Conservation (phyloP, 495 filamentous ascomycete species). For the Penicillium soppii region DNA sequence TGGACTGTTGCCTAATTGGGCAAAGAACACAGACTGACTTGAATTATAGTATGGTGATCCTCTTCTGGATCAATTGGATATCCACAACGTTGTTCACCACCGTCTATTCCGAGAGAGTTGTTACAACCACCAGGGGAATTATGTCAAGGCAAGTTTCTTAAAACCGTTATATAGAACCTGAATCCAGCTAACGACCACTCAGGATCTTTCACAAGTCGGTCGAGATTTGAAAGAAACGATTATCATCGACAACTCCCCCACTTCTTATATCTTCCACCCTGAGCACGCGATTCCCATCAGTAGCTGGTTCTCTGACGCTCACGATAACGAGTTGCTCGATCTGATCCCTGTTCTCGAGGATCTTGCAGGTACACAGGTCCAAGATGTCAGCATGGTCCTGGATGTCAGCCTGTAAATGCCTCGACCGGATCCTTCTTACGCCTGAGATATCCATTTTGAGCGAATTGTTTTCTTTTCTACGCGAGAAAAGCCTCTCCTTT, state of each 20-base stretch:
- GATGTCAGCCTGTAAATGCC: constrained; percentile 79
- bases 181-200: constrained; percentile 15
- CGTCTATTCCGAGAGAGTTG: constrained; percentile 96
- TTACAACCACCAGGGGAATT: constrained; percentile 99
- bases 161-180: not conserved
- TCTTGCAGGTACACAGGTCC: constrained; percentile 79
- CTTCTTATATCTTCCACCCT: constrained; percentile 98
- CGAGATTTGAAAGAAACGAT: constrained; percentile 96
- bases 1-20: not conserved
- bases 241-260: constrained; percentile 99
- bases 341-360: constrained; percentile 98
- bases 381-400: constrained; percentile 95
- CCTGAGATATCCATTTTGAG: constrained; percentile 35
- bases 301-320: constrained; percentile 99
- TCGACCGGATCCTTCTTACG: constrained; percentile 31
- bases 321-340: constrained; percentile 98
- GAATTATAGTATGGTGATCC: constrained; percentile 84
- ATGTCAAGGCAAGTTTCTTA: constrained; percentile 70
- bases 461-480: constrained; percentile 26
- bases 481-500: constrained; percentile 27
- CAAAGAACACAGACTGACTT: constrained; percentile 12
- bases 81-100: constrained; percentile 95
- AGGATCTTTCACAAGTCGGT: constrained; percentile 94
- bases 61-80: constrained; percentile 93
- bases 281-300: constrained; percentile 99